Evolutionary conservation across 148 eudicot genomes (phyloP).

Genomic region (Bassia scoparia): DNA sequence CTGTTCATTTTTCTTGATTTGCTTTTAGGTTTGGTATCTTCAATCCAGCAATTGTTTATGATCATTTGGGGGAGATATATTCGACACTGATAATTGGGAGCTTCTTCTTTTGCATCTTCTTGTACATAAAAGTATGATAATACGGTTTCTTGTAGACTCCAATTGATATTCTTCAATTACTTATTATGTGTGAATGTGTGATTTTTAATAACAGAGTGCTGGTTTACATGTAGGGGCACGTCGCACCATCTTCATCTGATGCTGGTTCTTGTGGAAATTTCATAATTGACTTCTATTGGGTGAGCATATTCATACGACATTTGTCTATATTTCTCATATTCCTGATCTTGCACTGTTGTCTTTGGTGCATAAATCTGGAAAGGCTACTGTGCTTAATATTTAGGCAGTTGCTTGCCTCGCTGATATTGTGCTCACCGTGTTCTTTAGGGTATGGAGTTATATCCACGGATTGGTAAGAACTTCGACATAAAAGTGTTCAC

Average conservation of each 20-base stretch:
- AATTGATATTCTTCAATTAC: neutral
- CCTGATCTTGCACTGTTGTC: neutral
- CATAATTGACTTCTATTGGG: slow-evolving; percentile 96
- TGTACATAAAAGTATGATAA: slow-evolving; percentile 77
- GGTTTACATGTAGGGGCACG: slow-evolving; percentile 55
- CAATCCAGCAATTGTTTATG: slow-evolving; percentile 81
- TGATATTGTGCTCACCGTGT: slow-evolving; percentile 16
- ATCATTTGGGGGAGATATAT: slow-evolving; percentile 89
- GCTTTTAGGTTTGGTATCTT: slow-evolving; percentile 77
- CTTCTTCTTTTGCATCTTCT: slow-evolving; percentile 71
- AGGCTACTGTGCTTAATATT: neutral
- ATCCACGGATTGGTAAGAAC: slow-evolving; percentile 88
- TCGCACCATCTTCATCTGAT: slow-evolving; percentile 92
- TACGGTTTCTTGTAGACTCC: slow-evolving; percentile 23
- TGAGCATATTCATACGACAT: slow-evolving; percentile 34
- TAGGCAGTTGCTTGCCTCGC: neutral
- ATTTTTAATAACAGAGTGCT: slow-evolving; percentile 14
- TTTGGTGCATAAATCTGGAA: neutral
- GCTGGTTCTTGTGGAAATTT: slow-evolving; percentile 87
- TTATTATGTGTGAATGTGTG: neutral
- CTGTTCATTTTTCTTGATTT: slow-evolving; percentile 11
- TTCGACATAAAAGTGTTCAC: slow-evolving; percentile 94
- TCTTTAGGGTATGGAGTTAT: slow-evolving; percentile 91
- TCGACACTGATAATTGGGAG: slow-evolving; percentile 93
- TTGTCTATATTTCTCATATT: neutral